These are phyloP conservation scores for Solanum sejunctum DNA, from an alignment of 257 asterid genomes.

Conservation along the genomic window DNA sequence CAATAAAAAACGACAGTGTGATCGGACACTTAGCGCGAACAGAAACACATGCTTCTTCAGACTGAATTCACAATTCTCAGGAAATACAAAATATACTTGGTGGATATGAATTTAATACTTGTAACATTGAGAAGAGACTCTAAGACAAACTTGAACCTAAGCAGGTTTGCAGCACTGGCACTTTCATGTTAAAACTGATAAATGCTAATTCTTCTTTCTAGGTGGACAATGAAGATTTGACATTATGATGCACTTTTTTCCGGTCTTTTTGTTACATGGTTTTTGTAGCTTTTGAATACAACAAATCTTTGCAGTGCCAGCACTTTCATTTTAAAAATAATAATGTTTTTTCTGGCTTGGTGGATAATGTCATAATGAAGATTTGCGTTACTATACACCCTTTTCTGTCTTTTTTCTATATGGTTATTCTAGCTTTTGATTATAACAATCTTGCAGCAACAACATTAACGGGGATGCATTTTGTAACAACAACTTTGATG, in stretches of 20 bases:
- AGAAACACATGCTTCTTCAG: background rate
- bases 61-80: background rate
- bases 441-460: conserved; percentile 69
- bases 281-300: conserved; percentile 16
- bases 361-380: no score
- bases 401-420: background rate
- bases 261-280: background rate
- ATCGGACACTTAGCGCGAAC: background rate
- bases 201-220: background rate
- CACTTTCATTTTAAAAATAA: background rate
- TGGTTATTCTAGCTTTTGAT: conserved; percentile 13
- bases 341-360: no score
- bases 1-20: background rate
- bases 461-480: conserved; percentile 90
- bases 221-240: background rate
- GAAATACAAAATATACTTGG: background rate
- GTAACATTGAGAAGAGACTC: background rate
- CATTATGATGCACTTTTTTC: background rate
- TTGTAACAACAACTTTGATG: conserved; percentile 93
- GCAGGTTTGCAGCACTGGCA: background rate
- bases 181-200: background rate
- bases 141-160: background rate
- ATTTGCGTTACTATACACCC: no score
- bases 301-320: conserved; percentile 68
- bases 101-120: background rate